Conservation (phyloP, 2,329 filamentous ascomycete genomes). For the Botryotinia calthae region DNA sequence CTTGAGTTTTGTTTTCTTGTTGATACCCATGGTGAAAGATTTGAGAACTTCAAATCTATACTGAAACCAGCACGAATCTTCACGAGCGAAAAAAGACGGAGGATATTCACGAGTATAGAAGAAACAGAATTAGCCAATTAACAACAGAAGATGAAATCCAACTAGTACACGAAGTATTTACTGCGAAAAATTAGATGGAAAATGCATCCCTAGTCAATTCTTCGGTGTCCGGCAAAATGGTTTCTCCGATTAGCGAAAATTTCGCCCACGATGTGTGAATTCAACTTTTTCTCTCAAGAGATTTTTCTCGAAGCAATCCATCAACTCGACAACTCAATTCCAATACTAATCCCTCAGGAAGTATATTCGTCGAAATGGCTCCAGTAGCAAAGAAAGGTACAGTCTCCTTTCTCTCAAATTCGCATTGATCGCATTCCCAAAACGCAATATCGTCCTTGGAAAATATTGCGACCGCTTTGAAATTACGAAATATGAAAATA, state of each 20-base stretch:
- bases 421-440: constrained; percentile 19
- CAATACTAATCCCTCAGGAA: constrained; percentile 30
- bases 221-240: not conserved
- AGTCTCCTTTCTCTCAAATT: constrained; percentile 29
- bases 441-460: constrained; percentile 24
- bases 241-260: constrained; percentile 13
- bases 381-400: constrained; percentile 40
- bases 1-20: constrained; percentile 46
- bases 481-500: constrained; percentile 23
- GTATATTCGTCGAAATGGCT: constrained; percentile 36
- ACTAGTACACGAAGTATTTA: not conserved
- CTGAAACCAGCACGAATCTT: not conserved
- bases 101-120: not conserved
- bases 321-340: constrained; percentile 25
- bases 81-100: not conserved
- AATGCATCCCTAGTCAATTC: not conserved
- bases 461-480: constrained; percentile 24
- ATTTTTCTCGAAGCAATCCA: constrained; percentile 15
- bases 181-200: not conserved
- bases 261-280: constrained; percentile 18
- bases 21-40: constrained; percentile 43
- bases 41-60: not conserved
- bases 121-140: not conserved
- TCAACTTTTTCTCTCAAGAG: not conserved
- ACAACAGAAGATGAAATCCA: not conserved